These are phyloP conservation scores for Wallemia ichthyophaga DNA, from an alignment of 1,284 basidiomycete genomes.

Conservation along the genomic window DNA sequence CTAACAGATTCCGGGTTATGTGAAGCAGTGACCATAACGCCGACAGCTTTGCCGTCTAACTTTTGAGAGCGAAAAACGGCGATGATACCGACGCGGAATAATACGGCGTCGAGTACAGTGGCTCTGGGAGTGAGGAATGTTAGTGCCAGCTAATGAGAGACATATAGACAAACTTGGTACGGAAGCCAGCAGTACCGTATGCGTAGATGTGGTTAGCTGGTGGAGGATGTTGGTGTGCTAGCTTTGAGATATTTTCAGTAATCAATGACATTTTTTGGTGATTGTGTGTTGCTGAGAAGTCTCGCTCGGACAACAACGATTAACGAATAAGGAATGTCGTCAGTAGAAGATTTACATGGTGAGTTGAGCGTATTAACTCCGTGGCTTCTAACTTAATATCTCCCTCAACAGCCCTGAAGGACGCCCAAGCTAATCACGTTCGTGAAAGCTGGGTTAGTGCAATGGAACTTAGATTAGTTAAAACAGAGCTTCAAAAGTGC, in stretches of 20 bases:
- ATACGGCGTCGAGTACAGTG: constrained; percentile 52
- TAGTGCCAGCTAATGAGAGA: not conserved
- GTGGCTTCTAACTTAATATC: not conserved
- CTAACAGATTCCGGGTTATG: constrained; percentile 82
- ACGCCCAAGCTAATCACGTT: constrained; percentile 41
- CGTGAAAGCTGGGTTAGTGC: constrained; percentile 79
- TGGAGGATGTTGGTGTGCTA: not conserved
- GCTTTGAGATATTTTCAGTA: not conserved
- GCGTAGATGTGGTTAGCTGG: constrained; percentile 3
- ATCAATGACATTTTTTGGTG: not conserved
- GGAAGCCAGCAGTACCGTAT: constrained; percentile 12
- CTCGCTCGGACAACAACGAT: not conserved
- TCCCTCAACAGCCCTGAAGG: constrained; percentile 17
- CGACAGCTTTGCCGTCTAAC: constrained; percentile 64
- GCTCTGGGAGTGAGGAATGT: constrained; percentile 25
- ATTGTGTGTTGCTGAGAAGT: not conserved
- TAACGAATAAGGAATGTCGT: not conserved
- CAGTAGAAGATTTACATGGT: not conserved
- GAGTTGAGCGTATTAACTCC: no score
- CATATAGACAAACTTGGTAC: not conserved
- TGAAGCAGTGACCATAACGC: constrained; percentile 95
- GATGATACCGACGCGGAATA: constrained; percentile 74
- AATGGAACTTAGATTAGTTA: constrained; percentile 75
- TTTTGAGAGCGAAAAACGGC: constrained; percentile 72
- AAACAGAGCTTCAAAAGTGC: constrained; percentile 70